Percentiles rank a stretch among this genome's conserved stretches.
phyloP scores from a whole-genome alignment of 2,329 filamentous ascomycete species.

The Aspergillus spinulosporus region DNA sequence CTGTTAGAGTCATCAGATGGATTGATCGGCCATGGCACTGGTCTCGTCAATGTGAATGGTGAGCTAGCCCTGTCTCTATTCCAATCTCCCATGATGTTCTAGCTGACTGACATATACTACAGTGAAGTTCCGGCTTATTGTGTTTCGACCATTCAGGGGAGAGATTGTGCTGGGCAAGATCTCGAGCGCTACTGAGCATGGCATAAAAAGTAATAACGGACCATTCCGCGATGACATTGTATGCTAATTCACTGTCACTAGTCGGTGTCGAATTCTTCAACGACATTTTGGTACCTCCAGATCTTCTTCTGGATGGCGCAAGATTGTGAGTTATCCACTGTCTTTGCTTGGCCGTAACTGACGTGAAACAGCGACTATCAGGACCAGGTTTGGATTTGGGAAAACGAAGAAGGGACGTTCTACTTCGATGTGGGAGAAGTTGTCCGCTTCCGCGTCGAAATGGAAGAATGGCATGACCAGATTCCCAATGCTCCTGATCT shows the following conservation, averaged over 20 bases:
- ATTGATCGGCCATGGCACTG: constrained; percentile 87
- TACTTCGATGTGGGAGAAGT: constrained; percentile 90
- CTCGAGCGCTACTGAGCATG: constrained; percentile 68
- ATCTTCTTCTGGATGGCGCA: constrained; percentile 72
- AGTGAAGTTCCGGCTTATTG: constrained; percentile 91
- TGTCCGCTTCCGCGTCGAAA: constrained; percentile 80
- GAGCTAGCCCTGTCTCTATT: constrained; percentile 24
- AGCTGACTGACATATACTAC: constrained; percentile 8
- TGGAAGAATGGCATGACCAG: constrained; percentile 90
- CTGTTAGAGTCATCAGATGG: constrained; percentile 87
- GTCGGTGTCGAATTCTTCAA: constrained; percentile 91
- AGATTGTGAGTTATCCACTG: constrained; percentile 61
- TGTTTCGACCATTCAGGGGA: constrained; percentile 94
- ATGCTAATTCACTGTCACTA: constrained; percentile 34
- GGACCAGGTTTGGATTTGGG: constrained; percentile 84
- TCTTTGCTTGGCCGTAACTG: constrained; percentile 19
- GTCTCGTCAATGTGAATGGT: constrained; percentile 93
- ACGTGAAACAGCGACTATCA: constrained; percentile 61
- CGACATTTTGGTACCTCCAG: constrained; percentile 78
- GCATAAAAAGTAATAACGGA: constrained; percentile 63
- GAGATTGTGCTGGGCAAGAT: constrained; percentile 88
- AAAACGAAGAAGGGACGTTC: constrained; percentile 68
- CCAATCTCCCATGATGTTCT: too few species aligned
- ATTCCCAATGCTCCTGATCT: constrained; percentile 69
- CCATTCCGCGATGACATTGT: background rate